phyloP scores from a whole-genome alignment of 2,329 filamentous ascomycete genomes.

The Fusarium tricinctum region DNA sequence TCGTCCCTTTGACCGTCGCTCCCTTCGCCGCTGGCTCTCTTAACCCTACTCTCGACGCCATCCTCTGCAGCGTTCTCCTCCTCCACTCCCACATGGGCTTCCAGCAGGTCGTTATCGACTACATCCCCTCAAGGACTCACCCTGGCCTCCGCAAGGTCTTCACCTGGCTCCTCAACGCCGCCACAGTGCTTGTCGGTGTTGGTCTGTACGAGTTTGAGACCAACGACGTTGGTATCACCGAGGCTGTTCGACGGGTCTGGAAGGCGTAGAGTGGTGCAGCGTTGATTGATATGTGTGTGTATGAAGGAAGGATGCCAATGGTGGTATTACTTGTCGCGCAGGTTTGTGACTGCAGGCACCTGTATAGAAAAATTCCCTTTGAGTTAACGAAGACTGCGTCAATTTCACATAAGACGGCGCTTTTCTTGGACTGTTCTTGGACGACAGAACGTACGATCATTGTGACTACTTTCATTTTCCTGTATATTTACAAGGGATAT shows the following conservation, averaged over 20 bases:
- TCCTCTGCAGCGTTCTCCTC: slow-evolving; percentile 85
- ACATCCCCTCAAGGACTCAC: slow-evolving; percentile 80
- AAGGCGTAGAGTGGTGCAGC: slow-evolving; percentile 70
- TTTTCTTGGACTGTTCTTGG: not conserved
- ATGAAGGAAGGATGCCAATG: slow-evolving; percentile 34
- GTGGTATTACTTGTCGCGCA: slow-evolving; percentile 42
- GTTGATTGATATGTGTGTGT: slow-evolving; percentile 11
- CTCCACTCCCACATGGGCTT: slow-evolving; percentile 97
- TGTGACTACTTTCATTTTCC: too few species aligned
- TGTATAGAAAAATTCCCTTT: slow-evolving; percentile 50
- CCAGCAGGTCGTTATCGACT: slow-evolving; percentile 91
- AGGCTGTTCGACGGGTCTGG: slow-evolving; percentile 91
- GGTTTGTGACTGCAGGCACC: slow-evolving; percentile 44
- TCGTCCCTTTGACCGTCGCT: slow-evolving; percentile 88
- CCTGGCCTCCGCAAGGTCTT: slow-evolving; percentile 76
- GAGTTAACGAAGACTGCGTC: slow-evolving; percentile 40
- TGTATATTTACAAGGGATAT: too few species aligned
- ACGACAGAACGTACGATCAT: not conserved
- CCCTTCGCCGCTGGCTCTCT: slow-evolving; percentile 93
- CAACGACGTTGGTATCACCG: slow-evolving; percentile 94
- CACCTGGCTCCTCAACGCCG: slow-evolving; percentile 83
- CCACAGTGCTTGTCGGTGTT: slow-evolving; percentile 84
- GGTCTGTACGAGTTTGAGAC: slow-evolving; percentile 99
- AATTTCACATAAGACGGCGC: slow-evolving; percentile 27
- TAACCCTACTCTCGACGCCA: slow-evolving; percentile 88